A percentile compares a stretch with the other conserved stretches of the same genome.
Conservation (phyloP, 352 stramenopile species). For the Phytophthora ramorum region DNA sequence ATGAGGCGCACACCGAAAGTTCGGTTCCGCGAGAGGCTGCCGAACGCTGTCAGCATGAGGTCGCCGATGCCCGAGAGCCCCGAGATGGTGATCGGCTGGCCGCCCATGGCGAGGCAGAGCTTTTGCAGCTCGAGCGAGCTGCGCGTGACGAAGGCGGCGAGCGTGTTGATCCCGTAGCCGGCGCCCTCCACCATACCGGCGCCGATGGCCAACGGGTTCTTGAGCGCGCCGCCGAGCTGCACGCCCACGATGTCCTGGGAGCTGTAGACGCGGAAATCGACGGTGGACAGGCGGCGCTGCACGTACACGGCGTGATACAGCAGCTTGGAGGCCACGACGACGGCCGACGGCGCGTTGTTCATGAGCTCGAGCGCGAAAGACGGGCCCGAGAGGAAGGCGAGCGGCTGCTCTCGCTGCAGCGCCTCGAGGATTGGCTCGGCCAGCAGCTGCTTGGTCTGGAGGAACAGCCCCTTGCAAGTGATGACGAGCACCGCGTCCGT, state of each 20-base stretch:
- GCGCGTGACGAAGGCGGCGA: constrained; percentile 95
- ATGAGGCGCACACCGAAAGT: constrained; percentile 95
- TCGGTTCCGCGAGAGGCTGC: constrained; percentile 95
- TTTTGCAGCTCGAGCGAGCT: constrained; percentile 97
- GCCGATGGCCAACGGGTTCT: constrained; percentile 98
- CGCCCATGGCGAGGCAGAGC: constrained; percentile 95
- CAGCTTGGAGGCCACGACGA: constrained; percentile 96
- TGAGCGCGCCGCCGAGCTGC: constrained; percentile 96
- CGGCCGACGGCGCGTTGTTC: constrained; percentile 93
- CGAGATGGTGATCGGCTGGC: constrained; percentile 94
- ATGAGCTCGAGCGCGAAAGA: constrained; percentile 98
- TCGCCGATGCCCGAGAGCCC: constrained; percentile 94
- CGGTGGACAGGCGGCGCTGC: constrained; percentile 84
- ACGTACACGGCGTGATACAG: constrained; percentile 89
- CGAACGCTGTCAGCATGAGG: constrained; percentile 97
- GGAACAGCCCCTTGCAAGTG: constrained; percentile 97
- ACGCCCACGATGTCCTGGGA: constrained; percentile 95
- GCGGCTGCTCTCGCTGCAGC: constrained; percentile 92
- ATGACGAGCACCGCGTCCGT: constrained; percentile 91
- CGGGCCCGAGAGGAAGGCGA: constrained; percentile 95
- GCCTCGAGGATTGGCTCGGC: constrained; percentile 93
- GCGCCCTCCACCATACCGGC: constrained; percentile 98
- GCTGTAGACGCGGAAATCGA: constrained; percentile 95
- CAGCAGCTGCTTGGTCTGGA: constrained; percentile 95
- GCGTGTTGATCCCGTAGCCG: constrained; percentile 95